Evolutionary conservation across 805 yeast genomes (phyloP).

Genomic region (Lachancea sp.): DNA sequence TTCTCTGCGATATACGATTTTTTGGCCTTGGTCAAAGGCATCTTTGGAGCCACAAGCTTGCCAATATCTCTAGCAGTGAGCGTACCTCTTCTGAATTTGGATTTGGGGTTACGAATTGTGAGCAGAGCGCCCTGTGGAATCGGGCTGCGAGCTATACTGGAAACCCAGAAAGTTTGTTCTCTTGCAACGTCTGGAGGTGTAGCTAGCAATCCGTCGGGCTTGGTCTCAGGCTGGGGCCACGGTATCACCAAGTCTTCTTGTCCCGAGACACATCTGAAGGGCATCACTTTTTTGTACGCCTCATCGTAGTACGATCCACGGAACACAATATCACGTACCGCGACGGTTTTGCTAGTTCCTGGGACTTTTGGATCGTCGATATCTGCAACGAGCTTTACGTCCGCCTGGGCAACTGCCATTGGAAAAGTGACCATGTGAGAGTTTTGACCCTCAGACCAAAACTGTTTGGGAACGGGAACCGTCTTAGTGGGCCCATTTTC

Average conservation of each 20-base stretch:
- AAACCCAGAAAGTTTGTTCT: constrained; percentile 70
- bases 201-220: constrained; percentile 51
- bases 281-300: constrained; percentile 64
- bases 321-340: constrained; percentile 66
- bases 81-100: constrained; percentile 58
- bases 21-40: constrained; percentile 67
- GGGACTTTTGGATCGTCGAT: constrained; percentile 51
- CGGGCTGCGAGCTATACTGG: constrained; percentile 58
- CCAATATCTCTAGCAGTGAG: constrained; percentile 58
- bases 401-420: constrained; percentile 48
- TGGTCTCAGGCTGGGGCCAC: constrained; percentile 68
- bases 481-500: constrained; percentile 62
- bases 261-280: constrained; percentile 68
- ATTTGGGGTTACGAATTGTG: constrained; percentile 71
- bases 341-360: constrained; percentile 62
- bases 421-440: constrained; percentile 71
- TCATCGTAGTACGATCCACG: constrained; percentile 69
- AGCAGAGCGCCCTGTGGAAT: constrained; percentile 60
- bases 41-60: constrained; percentile 58
- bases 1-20: constrained; percentile 55
- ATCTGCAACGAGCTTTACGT: constrained; percentile 73
- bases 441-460: constrained; percentile 67
- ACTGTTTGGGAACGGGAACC: constrained; percentile 61
- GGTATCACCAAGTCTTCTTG: constrained; percentile 70
- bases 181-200: constrained; percentile 53